Evolutionary conservation across 2,329 filamentous ascomycete species (phyloP), one percentile per base, ranked within the genome.

Genomic region (Aphanocladium album): DNA sequence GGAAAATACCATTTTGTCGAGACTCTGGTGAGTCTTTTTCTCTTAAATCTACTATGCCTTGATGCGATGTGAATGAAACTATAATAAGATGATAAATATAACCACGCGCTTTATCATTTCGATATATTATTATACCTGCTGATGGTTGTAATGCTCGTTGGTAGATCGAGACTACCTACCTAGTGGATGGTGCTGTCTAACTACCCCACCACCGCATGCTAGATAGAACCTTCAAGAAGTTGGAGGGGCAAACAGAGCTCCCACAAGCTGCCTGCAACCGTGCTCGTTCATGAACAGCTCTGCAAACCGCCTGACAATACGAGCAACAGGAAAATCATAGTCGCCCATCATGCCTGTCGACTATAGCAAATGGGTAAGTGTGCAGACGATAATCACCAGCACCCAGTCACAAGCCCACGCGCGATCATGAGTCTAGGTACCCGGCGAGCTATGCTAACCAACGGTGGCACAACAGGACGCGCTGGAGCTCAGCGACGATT

Each of bases 401-500:
- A n/a, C 25, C 37, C 51, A n/a, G 21, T 14, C 33, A 23, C 25
- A 12, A 39, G 52, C 51, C 37, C 35, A 5, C 30, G 30, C 30
- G 5, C 5, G 5, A 9, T 9, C 30, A 30, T 30, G 33, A 14
- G 30, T 19, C 19, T 39, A 19, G 14, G 5, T 17, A 14, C 21
- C 35, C 14, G 25, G 16, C 46, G 50, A 47, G 45, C 39, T 49
- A 23, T 50, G 56, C 65, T 67, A 55, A 65, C 56, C 37, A 45
- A 46, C 6, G 17, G 11, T 46, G 57, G 19, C 25, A n/a, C 50
- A 57, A 30, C 63, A 90, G 88, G 90, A 98, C 73, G 88, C 89
- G 62, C 85, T 99, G 71, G 95, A 99, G 86, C 87, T 99, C 72
- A 96, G 91, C 71, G 95, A 99, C 76, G 95, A 99, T 77, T 97